phyloP scores from a whole-genome alignment of 2,329 filamentous ascomycete genomes.

The Aulographum hederae region DNA sequence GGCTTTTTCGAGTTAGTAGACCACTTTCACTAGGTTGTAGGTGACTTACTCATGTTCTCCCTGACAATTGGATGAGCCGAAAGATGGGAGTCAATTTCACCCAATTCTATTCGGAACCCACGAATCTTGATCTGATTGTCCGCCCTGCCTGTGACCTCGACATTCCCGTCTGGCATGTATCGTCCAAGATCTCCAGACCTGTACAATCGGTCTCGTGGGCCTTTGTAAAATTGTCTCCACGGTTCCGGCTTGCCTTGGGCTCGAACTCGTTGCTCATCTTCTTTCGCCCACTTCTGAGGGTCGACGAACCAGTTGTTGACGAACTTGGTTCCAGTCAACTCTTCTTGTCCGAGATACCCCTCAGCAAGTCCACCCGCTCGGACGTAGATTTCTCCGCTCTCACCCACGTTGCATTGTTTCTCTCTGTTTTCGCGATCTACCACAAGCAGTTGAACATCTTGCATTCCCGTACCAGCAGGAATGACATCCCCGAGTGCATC shows the following conservation, averaged over 20 bases:
- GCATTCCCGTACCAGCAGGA: conserved; percentile 71
- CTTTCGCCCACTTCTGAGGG: conserved; percentile 46
- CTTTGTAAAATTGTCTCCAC: conserved; percentile 64
- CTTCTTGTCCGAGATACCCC: conserved; percentile 47
- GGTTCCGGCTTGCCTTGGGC: conserved; percentile 38
- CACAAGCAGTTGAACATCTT: conserved; percentile 74
- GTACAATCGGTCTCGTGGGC: conserved; percentile 73
- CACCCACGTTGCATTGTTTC: conserved; percentile 59
- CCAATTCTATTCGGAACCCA: conserved; percentile 86
- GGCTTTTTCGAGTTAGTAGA: too few species aligned
- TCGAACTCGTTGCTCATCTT: conserved; percentile 36
- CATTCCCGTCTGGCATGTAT: conserved; percentile 51
- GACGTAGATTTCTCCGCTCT: conserved; percentile 71
- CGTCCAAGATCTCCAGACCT: conserved; percentile 71
- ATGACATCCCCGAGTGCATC: conserved; percentile 56
- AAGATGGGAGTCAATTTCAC: conserved; percentile 77
- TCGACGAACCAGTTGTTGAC: conserved; percentile 75
- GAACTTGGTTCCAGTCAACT: conserved; percentile 60
- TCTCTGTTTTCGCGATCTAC: conserved; percentile 51
- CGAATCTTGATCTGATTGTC: conserved; percentile 92
- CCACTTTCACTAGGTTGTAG: too few species aligned
- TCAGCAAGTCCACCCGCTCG: conserved; percentile 71
- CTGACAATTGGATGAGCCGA: conserved; percentile 56
- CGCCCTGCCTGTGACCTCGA: conserved; percentile 61
- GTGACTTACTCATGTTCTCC: conserved; percentile 77